phyloP scores from a whole-genome alignment of 2,329 filamentous ascomycete species.

The Neurospora sp. region DNA sequence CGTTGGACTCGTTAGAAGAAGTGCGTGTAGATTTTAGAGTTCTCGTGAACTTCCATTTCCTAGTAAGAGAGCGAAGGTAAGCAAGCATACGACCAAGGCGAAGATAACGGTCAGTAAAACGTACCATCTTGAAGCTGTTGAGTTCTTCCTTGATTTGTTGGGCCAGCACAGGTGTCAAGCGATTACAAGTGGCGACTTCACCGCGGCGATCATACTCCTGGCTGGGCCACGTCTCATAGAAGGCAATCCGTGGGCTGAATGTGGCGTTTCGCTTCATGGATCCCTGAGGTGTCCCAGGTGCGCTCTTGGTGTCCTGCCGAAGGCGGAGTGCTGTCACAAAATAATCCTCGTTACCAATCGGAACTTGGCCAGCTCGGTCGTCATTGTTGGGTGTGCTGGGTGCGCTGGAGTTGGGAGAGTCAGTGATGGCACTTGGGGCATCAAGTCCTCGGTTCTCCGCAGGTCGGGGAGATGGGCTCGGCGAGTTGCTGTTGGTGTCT shows the following conservation, averaged over 20 bases:
- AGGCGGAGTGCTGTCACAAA: conserved; percentile 71
- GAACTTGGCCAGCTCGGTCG: conserved; percentile 56
- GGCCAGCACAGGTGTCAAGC: conserved; percentile 88
- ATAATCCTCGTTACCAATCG: conserved; percentile 78
- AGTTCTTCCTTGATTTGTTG: conserved; percentile 99
- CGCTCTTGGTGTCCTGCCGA: conserved; percentile 66
- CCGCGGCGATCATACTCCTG: conserved; percentile 93
- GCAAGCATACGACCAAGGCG: conserved; percentile 11
- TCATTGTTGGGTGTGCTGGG: conserved; percentile 84
- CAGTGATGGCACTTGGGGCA: conserved; percentile 51
- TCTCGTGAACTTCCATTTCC: conserved; percentile 99
- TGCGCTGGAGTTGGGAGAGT: conserved; percentile 75
- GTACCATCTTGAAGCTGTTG: conserved; percentile 98
- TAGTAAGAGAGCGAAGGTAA: conserved; percentile 33
- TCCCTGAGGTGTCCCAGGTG: conserved; percentile 66
- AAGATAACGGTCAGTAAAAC: conserved; percentile 21
- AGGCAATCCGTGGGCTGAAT: conserved; percentile 89
- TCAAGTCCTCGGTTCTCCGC: conserved; percentile 45
- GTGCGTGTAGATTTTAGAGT: conserved; percentile 98
- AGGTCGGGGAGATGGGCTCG: conserved; percentile 55
- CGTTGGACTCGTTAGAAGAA: conserved; percentile 67
- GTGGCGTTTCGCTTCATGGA: conserved; percentile 52
- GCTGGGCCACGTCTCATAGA: conserved; percentile 92
- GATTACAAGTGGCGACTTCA: conserved; percentile 95
- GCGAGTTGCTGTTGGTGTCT: conserved; percentile 52